Conservation (phyloP, 2,329 filamentous ascomycete species). For the Sporothrix schenckii region DNA sequence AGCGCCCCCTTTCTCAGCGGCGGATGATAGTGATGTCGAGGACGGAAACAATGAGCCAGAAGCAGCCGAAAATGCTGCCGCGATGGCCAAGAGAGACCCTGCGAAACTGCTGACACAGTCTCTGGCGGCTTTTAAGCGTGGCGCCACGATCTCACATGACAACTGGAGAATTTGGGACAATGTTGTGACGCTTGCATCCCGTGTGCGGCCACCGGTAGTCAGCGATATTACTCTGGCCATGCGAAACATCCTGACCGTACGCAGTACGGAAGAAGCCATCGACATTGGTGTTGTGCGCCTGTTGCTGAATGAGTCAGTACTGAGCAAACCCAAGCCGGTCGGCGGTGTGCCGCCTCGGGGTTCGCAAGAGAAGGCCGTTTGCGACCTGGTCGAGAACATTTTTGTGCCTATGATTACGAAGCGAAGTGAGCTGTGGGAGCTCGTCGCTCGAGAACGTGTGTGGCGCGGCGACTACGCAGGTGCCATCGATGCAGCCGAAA, state of each 20-base stretch:
- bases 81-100: conserved; percentile 51
- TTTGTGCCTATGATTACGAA: conserved; percentile 83
- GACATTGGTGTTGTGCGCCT: conserved; percentile 73
- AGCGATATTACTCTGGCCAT: conserved; percentile 75
- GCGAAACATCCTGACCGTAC: conserved; percentile 73
- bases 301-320: conserved; percentile 71
- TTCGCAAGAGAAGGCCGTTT: conserved; percentile 63
- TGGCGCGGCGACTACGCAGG: conserved; percentile 72
- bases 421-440: conserved; percentile 73
- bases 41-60: conserved; percentile 32
- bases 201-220: conserved; percentile 74
- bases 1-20: conserved; percentile 34
- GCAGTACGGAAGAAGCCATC: conserved; percentile 75
- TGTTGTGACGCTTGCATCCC: conserved; percentile 81
- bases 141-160: conserved; percentile 78
- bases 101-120: conserved; percentile 71
- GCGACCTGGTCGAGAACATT: conserved; percentile 71
- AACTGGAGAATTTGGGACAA: conserved; percentile 98
- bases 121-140: conserved; percentile 82
- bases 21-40: conserved; percentile 33
- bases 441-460: conserved; percentile 70
- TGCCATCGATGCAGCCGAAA: conserved; percentile 82
- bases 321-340: conserved; percentile 42
- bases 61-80: conserved; percentile 36
- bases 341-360: conserved; percentile 57